Base-by-base conservation (phyloP, 495 filamentous ascomycete genomes). In the Pyronema omphalodes region DNA sequence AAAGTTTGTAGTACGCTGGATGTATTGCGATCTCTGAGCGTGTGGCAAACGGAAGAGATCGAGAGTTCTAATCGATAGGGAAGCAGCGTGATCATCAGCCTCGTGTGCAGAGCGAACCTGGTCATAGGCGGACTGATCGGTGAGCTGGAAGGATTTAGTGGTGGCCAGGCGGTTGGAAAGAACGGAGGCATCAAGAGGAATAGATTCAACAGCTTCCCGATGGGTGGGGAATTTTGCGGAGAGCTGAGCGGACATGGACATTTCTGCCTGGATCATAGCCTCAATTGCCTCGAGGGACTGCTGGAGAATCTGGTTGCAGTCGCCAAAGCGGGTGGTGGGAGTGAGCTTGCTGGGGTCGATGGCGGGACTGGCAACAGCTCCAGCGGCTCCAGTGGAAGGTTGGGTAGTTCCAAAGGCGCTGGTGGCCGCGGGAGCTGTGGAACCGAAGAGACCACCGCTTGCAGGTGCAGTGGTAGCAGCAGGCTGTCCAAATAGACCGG, bases 321-420 rank as follows among this genome's bases (percentile, higher is more conserved):
- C 89, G 65, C 82, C 80, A 70, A 87, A 94, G 53, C 91, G 82
- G 7, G 91, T 94, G 0, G 87, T 94, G 5, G 83, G 77, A 9
- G 83, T 75, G 18, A 95, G 71, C 62, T 85, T 81, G 65, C 73
- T 76, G 33, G 83, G 64, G 67, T 88, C 82, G 37, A 94, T 79
- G 51, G 81, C 44, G 9, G 44, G 3, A 15, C 44, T 9, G 23
- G 18, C 12, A 9, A 47, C 9, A 47, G n/a, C 44, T 15, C 44
- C 44, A 23, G n/a, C 11, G 39, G 39, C 39, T 41, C 39, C 39
- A 41, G 11, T 41, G 39, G 39, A 12, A 41, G 9, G 3, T 4
- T 47, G 44, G 5, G 44, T 47, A 51, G 48, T n/a, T 1, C 44
- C 19, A 11, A 12, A 51, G 29, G 29, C 14, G 41, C 37, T 29